Conservation (phyloP, 2,329 filamentous ascomycete species). For the Fusarium sp. region DNA sequence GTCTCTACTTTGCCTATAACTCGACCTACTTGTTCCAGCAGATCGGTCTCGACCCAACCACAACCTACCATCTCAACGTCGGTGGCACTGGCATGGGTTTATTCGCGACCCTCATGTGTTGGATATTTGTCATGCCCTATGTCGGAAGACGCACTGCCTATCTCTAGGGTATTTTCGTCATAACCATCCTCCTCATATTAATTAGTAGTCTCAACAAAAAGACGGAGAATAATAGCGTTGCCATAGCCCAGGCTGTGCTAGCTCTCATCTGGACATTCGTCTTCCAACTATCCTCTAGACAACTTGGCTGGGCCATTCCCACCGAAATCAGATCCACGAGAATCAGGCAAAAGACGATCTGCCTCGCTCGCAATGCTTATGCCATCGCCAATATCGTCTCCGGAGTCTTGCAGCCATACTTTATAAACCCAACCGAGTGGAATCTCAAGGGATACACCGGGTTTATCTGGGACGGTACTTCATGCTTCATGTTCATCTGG, state of each 20-base stretch:
- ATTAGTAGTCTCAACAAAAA: slow-evolving; percentile 57
- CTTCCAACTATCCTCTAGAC: slow-evolving; percentile 54
- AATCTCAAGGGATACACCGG: slow-evolving; percentile 58
- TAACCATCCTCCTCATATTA: slow-evolving; percentile 53
- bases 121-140: slow-evolving; percentile 54
- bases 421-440: slow-evolving; percentile 53
- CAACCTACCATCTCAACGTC: slow-evolving; percentile 53
- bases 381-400: slow-evolving; percentile 36
- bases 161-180: slow-evolving; percentile 56
- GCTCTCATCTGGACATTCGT: slow-evolving; percentile 50
- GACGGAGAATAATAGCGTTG: slow-evolving; percentile 38
- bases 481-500: slow-evolving; percentile 45
- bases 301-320: slow-evolving; percentile 50
- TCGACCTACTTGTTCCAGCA: slow-evolving; percentile 57
- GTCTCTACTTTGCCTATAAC: slow-evolving; percentile 54
- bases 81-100: slow-evolving; percentile 54
- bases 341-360: slow-evolving; percentile 49
- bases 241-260: slow-evolving; percentile 52
- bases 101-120: slow-evolving; percentile 59
- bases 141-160: slow-evolving; percentile 61
- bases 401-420: slow-evolving; percentile 48
- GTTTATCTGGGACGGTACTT: slow-evolving; percentile 46
- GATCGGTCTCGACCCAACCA: slow-evolving; percentile 47
- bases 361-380: slow-evolving; percentile 46
- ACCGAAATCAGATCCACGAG: slow-evolving; percentile 49